Evolutionary conservation across 352 stramenopile genomes (phyloP).

Genomic region (Phytophthora nicotianae): DNA sequence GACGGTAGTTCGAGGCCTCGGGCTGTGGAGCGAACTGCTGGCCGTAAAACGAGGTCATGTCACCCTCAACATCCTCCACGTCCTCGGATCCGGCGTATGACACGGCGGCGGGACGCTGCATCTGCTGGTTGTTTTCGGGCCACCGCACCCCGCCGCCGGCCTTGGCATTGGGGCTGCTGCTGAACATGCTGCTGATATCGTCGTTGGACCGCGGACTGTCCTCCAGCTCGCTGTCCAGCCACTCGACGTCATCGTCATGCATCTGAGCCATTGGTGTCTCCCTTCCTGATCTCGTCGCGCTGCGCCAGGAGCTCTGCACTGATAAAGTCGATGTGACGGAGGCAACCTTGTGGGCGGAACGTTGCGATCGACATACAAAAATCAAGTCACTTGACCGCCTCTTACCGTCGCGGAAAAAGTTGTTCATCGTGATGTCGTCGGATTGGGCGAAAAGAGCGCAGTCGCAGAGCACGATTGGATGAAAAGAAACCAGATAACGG

Average conservation of each 20-base stretch:
- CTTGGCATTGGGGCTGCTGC: slow-evolving; percentile 66
- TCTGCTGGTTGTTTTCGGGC: slow-evolving; percentile 24
- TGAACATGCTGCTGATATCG: slow-evolving; percentile 79
- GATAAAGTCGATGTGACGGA: background rate
- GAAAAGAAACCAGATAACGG: slow-evolving; percentile 24
- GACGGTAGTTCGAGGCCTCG: slow-evolving; percentile 24
- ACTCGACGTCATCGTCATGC: slow-evolving; percentile 48
- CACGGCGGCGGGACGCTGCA: slow-evolving; percentile 40
- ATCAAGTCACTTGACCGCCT: slow-evolving; percentile 16
- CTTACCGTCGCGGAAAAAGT: slow-evolving; percentile 30
- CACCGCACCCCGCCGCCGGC: slow-evolving; percentile 17
- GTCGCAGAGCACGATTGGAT: slow-evolving; percentile 22
- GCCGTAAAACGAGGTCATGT: slow-evolving; percentile 52
- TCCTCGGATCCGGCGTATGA: slow-evolving; percentile 50
- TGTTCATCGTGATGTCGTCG: background rate
- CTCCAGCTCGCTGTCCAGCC: slow-evolving; percentile 78
- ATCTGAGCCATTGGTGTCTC: slow-evolving; percentile 22
- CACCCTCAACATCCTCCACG: slow-evolving; percentile 39
- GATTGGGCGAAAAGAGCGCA: slow-evolving; percentile 16
- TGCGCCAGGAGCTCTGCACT: background rate
- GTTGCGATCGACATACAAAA: slow-evolving; percentile 23
- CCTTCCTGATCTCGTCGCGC: background rate
- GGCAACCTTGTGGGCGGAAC: slow-evolving; percentile 1
- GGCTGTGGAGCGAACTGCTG: slow-evolving; percentile 32
- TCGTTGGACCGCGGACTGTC: slow-evolving; percentile 67